Evolutionary conservation across 805 yeast species (phyloP).

Genomic region (Candida manassasensis): DNA sequence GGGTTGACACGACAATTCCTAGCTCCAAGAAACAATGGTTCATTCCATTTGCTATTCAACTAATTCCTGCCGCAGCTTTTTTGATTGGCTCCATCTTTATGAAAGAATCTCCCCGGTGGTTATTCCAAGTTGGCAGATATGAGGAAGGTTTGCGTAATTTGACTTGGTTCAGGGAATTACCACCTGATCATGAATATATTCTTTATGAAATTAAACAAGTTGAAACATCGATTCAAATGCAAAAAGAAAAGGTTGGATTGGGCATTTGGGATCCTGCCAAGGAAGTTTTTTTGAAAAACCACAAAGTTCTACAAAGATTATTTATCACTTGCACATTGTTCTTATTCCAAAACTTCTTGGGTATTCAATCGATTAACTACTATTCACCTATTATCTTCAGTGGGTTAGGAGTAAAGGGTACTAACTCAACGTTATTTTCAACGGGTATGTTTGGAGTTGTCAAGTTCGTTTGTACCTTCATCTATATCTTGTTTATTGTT

Average conservation of each 20-base stretch:
- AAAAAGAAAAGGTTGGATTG: conserved; percentile 24
- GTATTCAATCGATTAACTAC: conserved; percentile 37
- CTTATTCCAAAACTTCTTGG: conserved; percentile 36
- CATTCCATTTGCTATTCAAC: conserved; percentile 36
- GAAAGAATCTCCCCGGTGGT: conserved; percentile 36
- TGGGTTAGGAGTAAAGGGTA: conserved; percentile 34
- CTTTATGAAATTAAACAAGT: conserved; percentile 33
- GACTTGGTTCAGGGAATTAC: conserved; percentile 31
- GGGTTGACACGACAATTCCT: conserved; percentile 24
- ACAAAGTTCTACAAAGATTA: conserved; percentile 23
- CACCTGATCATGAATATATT: conserved; percentile 31
- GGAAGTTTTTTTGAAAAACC: conserved; percentile 26
- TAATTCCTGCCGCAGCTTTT: conserved; percentile 33
- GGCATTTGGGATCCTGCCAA: conserved; percentile 31
- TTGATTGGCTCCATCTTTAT: conserved; percentile 27
- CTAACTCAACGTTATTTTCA: conserved; percentile 33
- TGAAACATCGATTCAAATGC: conserved; percentile 27
- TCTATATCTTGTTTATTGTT: conserved; percentile 31
- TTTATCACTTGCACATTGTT: conserved; percentile 29
- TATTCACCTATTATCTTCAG: conserved; percentile 34
- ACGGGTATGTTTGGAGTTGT: conserved; percentile 39
- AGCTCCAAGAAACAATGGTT: conserved; percentile 29
- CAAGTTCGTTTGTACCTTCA: conserved; percentile 30
- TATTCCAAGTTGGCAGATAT: conserved; percentile 24
- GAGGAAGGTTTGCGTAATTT: conserved; percentile 31